Percentiles rank a stretch among this genome's conserved stretches.
phyloP scores from a whole-genome alignment of 2,329 filamentous ascomycete species.

The Neonectria ditissima region DNA sequence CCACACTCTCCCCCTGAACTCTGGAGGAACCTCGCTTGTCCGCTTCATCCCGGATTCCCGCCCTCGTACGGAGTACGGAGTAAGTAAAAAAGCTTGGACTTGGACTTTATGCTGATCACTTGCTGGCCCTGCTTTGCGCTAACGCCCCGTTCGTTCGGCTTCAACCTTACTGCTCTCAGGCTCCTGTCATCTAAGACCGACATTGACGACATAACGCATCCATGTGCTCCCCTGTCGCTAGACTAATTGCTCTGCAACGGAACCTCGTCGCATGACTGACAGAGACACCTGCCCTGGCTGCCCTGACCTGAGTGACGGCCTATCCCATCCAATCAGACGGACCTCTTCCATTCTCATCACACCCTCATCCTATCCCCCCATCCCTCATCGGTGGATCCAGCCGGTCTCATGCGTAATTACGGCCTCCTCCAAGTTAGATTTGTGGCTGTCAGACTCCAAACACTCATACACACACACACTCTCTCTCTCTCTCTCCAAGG shows the following conservation, averaged over 20 bases:
- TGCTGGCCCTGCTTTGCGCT: not conserved
- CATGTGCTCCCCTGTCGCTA: not conserved
- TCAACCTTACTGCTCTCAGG: not conserved
- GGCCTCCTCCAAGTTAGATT: not conserved
- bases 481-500: too few species aligned
- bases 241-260: not conserved
- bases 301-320: too few species aligned
- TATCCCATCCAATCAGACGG: not conserved
- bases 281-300: not conserved
- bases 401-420: too few species aligned
- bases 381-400: not conserved
- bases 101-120: constrained; percentile 1
- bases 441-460: not conserved
- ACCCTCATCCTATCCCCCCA: not conserved
- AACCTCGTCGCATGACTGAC: not conserved
- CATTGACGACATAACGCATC: not conserved
- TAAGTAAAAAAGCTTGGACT: not conserved
- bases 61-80: too few species aligned
- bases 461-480: not conserved
- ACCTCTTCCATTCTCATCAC: not conserved
- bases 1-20: not conserved
- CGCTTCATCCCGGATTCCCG: not conserved
- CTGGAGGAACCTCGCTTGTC: not conserved
- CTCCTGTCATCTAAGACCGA: too few species aligned
- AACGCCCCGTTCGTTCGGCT: not conserved